phyloP scores from a whole-genome alignment of 148 eudicot species.

The Chenopodium quinoa region DNA sequence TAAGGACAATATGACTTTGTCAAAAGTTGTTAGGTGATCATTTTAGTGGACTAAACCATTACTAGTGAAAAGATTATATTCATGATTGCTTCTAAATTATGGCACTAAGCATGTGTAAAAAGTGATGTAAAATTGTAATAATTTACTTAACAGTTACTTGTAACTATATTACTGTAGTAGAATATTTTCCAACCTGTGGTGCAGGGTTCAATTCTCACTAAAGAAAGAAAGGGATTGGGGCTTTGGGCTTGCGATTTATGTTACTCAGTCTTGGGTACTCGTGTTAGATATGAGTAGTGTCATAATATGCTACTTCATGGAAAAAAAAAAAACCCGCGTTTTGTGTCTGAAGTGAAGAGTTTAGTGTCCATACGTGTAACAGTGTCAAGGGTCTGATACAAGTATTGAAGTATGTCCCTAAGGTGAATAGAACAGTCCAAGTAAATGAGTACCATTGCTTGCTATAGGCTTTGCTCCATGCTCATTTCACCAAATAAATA shows the following conservation, averaged over 20 bases:
- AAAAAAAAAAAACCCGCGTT: no score
- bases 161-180: background rate
- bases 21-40: conserved; percentile 32
- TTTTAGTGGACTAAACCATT: conserved; percentile 26
- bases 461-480: no score
- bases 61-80: conserved; percentile 1
- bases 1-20: conserved; percentile 31
- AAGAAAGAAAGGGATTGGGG: background rate
- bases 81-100: conserved; percentile 12
- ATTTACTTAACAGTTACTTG: conserved; percentile 3
- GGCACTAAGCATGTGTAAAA: conserved; percentile 23
- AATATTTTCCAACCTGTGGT: background rate
- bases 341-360: no score
- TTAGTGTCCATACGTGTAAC: no score
- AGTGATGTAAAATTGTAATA: background rate
- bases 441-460: no score
- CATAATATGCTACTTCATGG: background rate
- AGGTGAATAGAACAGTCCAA: no score
- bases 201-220: background rate
- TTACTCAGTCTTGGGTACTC: background rate
- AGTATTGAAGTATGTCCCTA: no score
- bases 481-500: background rate
- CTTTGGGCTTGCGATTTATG: background rate
- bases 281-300: background rate
- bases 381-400: no score